Base-by-base conservation (phyloP, 257 asterid species). In the Prunella vulgaris region DNA sequence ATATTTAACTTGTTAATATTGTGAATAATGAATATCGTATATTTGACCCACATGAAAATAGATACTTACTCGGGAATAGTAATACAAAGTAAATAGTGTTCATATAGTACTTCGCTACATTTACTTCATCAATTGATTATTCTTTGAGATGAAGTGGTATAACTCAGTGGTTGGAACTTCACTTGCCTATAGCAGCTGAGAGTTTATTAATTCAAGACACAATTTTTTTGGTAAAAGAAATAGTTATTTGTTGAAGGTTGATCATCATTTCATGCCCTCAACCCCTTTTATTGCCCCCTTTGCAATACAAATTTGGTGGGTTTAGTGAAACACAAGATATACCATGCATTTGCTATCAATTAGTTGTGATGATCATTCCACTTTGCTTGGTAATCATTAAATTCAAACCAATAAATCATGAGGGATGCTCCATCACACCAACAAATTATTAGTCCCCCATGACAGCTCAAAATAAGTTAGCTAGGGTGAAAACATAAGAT, bases 371-470 rank as follows among this genome's bases (percentile, higher is more conserved):
- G 77, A 71, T 33, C 28, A 66, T 53, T 49, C 79, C 73, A 69
- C 73, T 73, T 69, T 78, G 69, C 74, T 79, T 66, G 48, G 17
- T 60, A 70, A 75, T 65, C 69, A 74, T 74, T 60, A 42, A 70
- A 53, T 75, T 79, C 78, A 75, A 67, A 62, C 63, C 69, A 58
- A 52, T 33, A 66, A 71, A 66, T 78, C 75, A 65, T 66, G 80
- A 71, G 69, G 18, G 69, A 66, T 25, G 28, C 1, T 75, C 73
- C 78, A 75, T 79, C 83, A 67, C 83, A 66, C 77, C 83, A 67
- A 71, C 64, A 79, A 66, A 66, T 66, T 61, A 69, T 70, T 35
- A 64, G 27, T 25, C 44, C 51, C 73, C 70, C 82, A 63, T 69
- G 67, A 76, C 78, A 74, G 12, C 68, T 66, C 49, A 66, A 53